These are phyloP conservation scores for Acorus gramineus DNA, from an alignment of 106 monocot species.

Conservation along the genomic window DNA sequence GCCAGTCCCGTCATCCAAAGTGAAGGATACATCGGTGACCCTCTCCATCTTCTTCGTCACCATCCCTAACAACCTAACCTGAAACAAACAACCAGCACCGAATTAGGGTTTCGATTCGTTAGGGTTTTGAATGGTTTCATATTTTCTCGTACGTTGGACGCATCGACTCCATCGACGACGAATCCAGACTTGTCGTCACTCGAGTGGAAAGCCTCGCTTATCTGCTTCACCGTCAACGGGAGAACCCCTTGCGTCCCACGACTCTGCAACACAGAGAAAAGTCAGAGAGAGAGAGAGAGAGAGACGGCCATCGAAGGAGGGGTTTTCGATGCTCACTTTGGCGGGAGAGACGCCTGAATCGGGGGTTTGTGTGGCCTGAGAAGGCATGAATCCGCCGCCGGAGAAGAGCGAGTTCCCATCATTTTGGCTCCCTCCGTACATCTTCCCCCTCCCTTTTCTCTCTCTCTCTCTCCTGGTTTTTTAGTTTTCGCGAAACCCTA, in stretches of 20 bases:
- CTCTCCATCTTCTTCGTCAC: conserved; percentile 64
- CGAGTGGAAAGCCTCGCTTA: conserved; percentile 52
- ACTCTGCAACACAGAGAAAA: conserved; percentile 19
- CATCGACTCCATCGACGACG: conserved; percentile 62
- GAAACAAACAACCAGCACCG: background rate
- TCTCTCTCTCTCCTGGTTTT: too few relatives aligned
- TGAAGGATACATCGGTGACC: conserved; percentile 60
- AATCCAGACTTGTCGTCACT: conserved; percentile 72
- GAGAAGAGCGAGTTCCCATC: conserved; percentile 32
- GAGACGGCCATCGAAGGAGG: background rate
- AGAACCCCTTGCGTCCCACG: conserved; percentile 38
- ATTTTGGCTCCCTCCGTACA: too few relatives aligned
- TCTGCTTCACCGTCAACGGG: conserved; percentile 91
- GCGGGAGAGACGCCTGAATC: conserved; percentile 36
- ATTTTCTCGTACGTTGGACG: conserved; percentile 34
- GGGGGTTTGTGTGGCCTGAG: conserved; percentile 62
- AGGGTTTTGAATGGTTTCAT: background rate
- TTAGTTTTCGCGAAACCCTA: too few relatives aligned
- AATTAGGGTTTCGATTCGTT: background rate
- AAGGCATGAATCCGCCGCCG: conserved; percentile 81
- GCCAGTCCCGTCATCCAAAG: conserved; percentile 77
- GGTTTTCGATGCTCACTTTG: conserved; percentile 21
- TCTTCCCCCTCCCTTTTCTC: too few relatives aligned
- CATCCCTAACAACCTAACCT: conserved; percentile 66
- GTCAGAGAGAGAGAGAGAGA: conserved; percentile 4